Evolutionary conservation across 805 yeast species (phyloP), one percentile per base, ranked within the genome.

Genomic region (Torulaspora indica): DNA sequence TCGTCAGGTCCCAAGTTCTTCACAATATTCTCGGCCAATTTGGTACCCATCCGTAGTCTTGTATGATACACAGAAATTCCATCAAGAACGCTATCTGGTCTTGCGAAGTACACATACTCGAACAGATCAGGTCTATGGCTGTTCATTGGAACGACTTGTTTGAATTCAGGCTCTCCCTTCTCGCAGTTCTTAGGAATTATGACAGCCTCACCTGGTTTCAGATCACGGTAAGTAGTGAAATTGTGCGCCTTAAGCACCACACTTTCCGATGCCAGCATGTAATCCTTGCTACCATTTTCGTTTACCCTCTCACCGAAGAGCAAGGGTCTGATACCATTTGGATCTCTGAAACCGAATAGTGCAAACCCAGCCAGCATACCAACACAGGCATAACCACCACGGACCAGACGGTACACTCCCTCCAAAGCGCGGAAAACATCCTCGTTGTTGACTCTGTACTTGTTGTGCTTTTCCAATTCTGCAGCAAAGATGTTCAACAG

Each of bases 331-430:
- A 93, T 87, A 51, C 98, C 98, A 61, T 91, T 82, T 27, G 98
- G 96, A 68, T 93, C 98, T 67, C 98, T 79, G 73, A 93, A 93
- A 0, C 97, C 98, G 60, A 93, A 80, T 49, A 93, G 61, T 36
- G 96, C 98, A 68, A 83, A 93, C 37, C 98, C 98, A 2, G 98
- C 98, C 47, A 93, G 73, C 85, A 93, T 80, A 43, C 95, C 95
- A 38, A 83, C 80, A 70, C 96, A 89, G 1, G 98, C 97, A 64
- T 88, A 93, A n/a, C 96, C 98, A 52, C 98, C 98, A 63, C 95
- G 81, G 54, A 91, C 82, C 56, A 76, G 71, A 35, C 79, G 72
- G 74, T 77, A 87, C 22, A 93, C 87, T 45, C 95, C 96, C 46
- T 77, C 75, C 43, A 93, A 71, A 5, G 98, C 98, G 39, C 76